These are phyloP conservation scores for Aureobasidium lini DNA, from an alignment of 2,329 filamentous ascomycete species.

Conservation along the genomic window DNA sequence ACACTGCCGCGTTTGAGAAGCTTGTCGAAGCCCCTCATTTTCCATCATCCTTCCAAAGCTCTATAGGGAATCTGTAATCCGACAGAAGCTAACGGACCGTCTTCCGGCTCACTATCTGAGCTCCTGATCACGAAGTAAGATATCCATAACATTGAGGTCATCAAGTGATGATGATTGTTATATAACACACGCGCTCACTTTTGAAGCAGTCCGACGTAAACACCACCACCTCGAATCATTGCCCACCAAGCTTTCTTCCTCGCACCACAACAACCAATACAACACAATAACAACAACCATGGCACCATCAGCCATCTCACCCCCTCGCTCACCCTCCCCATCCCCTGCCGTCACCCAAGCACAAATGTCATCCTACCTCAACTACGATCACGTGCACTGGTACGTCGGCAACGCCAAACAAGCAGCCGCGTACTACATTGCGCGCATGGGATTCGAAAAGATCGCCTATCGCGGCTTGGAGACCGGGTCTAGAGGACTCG, in stretches of 20 bases:
- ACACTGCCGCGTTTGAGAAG: not conserved
- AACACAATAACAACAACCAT: conserved; percentile 24
- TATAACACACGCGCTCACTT: not conserved
- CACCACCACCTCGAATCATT: not conserved
- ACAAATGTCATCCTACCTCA: conserved; percentile 50
- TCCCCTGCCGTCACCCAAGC: not conserved
- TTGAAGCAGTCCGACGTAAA: not conserved
- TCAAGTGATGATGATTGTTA: not conserved
- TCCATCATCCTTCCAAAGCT: not conserved
- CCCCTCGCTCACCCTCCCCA: conserved; percentile 10
- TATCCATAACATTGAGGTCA: not conserved
- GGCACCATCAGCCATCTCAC: conserved; percentile 33
- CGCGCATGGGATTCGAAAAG: conserved; percentile 75
- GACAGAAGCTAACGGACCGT: not conserved
- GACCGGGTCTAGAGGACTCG: conserved; percentile 72
- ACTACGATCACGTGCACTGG: conserved; percentile 92
- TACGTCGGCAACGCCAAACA: conserved; percentile 97
- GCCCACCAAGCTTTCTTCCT: conserved; percentile 5
- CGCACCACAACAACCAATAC: conserved; percentile 20
- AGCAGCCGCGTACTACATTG: conserved; percentile 80
- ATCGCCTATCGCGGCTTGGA: conserved; percentile 84
- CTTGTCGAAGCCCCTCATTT: not conserved
- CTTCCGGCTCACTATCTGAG: not conserved
- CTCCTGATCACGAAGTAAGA: not conserved
- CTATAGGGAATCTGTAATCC: not conserved